Evolutionary conservation across 768 basidiomycete species (phyloP).

Genomic region (Suillus ampliporus): DNA sequence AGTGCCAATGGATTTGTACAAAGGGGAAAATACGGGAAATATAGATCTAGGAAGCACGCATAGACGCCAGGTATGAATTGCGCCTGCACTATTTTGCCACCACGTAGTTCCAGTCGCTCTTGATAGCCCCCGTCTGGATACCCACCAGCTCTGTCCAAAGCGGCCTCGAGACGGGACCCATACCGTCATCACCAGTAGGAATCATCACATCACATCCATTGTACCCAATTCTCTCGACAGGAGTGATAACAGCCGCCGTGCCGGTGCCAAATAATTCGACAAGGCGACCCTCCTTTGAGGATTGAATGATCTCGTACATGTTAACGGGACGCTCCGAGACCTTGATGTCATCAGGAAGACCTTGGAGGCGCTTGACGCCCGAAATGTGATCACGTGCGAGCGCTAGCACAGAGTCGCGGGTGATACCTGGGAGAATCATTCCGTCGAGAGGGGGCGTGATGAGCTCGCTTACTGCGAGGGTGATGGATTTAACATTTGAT

Average conservation of each 20-base stretch:
- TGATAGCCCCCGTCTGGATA: conserved; percentile 77
- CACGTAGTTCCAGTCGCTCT: conserved; percentile 80
- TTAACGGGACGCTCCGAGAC: conserved; percentile 74
- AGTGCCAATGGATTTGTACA: not conserved
- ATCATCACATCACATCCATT: conserved; percentile 56
- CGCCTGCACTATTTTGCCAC: conserved; percentile 35
- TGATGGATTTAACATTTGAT: not conserved
- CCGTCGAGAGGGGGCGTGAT: conserved; percentile 71
- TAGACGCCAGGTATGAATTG: not conserved
- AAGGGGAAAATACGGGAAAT: not conserved
- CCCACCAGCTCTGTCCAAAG: conserved; percentile 55
- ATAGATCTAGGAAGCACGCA: not conserved
- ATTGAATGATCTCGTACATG: conserved; percentile 74
- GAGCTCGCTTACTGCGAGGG: conserved; percentile 51
- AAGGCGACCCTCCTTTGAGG: conserved; percentile 46
- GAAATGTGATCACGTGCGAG: conserved; percentile 63
- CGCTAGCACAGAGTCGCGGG: conserved; percentile 57
- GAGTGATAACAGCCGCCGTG: conserved; percentile 58
- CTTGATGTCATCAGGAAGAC: conserved; percentile 60
- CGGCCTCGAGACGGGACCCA: conserved; percentile 68
- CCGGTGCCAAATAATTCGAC: conserved; percentile 58
- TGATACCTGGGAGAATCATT: conserved; percentile 70
- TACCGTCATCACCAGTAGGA: conserved; percentile 66
- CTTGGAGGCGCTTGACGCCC: conserved; percentile 50
- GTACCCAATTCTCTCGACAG: conserved; percentile 63